Evolutionary conservation across 306 rosid species (phyloP).

Genomic region (Castanopsis chinensis): DNA sequence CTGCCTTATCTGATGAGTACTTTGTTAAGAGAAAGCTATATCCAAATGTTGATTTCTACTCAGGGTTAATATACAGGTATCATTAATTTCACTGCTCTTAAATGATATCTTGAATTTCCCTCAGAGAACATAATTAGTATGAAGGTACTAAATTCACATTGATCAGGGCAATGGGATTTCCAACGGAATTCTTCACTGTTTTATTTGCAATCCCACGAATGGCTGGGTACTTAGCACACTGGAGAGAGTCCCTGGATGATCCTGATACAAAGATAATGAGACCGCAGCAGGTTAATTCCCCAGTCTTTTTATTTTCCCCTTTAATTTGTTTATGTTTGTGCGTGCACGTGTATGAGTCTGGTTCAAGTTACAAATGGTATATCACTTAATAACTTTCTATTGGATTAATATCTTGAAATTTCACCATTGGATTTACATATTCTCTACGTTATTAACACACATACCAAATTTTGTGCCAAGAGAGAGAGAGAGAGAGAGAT

Average conservation of each 20-base stretch:
- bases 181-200: conserved; percentile 77
- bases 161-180: conserved; percentile 96
- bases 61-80: conserved; percentile 75
- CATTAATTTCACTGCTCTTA: not conserved
- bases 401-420: no score
- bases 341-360: no score
- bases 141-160: not conserved
- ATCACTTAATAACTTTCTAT: not conserved
- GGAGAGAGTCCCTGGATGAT: conserved; percentile 93
- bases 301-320: not conserved
- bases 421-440: no score
- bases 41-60: conserved; percentile 95
- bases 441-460: no score
- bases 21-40: conserved; percentile 86
- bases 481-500: not conserved
- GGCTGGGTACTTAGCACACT: conserved; percentile 95
- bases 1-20: conserved; percentile 82
- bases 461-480: no score
- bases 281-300: conserved; percentile 75
- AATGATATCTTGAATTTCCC: not conserved
- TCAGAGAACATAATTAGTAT: not conserved
- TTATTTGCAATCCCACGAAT: conserved; percentile 89
- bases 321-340: conserved; percentile 3
- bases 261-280: conserved; percentile 93
- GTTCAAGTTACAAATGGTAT: no score